These are phyloP conservation scores for Exophiala oligosperma DNA, from an alignment of 2,329 filamentous ascomycete species.

Conservation along the genomic window DNA sequence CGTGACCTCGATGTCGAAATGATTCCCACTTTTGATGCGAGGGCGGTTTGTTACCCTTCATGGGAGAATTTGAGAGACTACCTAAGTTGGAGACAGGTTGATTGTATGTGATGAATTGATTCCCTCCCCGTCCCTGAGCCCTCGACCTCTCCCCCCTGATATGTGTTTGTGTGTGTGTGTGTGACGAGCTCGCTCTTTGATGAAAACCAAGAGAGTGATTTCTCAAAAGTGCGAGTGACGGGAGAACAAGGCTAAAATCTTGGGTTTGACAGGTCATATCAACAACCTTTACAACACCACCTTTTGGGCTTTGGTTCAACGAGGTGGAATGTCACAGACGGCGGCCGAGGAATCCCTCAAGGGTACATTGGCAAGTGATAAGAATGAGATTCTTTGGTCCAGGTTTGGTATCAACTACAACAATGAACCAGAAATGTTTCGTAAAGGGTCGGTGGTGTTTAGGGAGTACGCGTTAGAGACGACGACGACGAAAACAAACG, in stretches of 20 bases:
- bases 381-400: slow-evolving; percentile 93
- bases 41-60: slow-evolving; percentile 86
- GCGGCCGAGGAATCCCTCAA: slow-evolving; percentile 80
- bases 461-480: slow-evolving; percentile 73
- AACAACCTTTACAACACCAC: slow-evolving; percentile 99
- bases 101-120: slow-evolving; percentile 63
- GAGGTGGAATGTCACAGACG: slow-evolving; percentile 71
- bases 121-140: too few relatives aligned
- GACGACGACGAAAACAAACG: not conserved
- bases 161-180: too few relatives aligned
- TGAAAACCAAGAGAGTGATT: too few relatives aligned
- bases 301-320: slow-evolving; percentile 85
- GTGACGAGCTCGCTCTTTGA: too few relatives aligned
- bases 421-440: slow-evolving; percentile 88
- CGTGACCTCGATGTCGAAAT: slow-evolving; percentile 60
- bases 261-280: slow-evolving; percentile 69
- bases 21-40: slow-evolving; percentile 87
- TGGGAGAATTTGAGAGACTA: slow-evolving; percentile 85
- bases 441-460: slow-evolving; percentile 89
- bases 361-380: slow-evolving; percentile 80
- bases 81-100: slow-evolving; percentile 93
- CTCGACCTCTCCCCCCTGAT: too few relatives aligned
- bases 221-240: too few relatives aligned
- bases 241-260: too few relatives aligned
- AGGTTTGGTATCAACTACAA: slow-evolving; percentile 95